phyloP scores from a whole-genome alignment of 179 eudicot species.

The Silene vulgaris region DNA sequence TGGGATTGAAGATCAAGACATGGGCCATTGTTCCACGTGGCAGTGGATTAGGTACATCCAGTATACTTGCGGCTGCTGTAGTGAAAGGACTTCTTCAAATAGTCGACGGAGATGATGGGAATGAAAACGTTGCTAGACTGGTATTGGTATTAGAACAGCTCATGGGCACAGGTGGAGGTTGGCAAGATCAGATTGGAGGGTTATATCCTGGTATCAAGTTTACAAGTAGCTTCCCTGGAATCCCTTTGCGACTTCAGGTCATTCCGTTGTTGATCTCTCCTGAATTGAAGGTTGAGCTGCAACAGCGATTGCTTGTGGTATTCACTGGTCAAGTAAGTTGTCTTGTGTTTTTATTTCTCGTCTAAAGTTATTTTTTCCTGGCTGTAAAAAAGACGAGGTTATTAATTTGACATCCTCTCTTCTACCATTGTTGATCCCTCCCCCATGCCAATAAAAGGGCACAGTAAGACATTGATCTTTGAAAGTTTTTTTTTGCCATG shows the following conservation, averaged over 20 bases:
- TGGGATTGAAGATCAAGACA: constrained; percentile 63
- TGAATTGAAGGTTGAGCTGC: constrained; percentile 52
- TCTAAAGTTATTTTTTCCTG: too few species aligned
- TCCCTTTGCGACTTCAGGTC: constrained; percentile 89
- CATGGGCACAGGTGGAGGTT: constrained; percentile 99
- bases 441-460: neutral
- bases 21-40: constrained; percentile 99
- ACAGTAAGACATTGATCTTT: neutral
- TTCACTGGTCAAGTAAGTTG: constrained; percentile 91
- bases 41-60: constrained; percentile 96
- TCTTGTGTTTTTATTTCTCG: neutral
- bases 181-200: constrained; percentile 99
- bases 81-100: constrained; percentile 89
- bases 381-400: neutral
- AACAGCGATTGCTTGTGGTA: constrained; percentile 75
- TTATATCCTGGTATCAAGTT: constrained; percentile 86
- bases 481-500: neutral
- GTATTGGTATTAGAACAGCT: constrained; percentile 93
- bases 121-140: constrained; percentile 85
- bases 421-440: neutral
- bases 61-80: constrained; percentile 98
- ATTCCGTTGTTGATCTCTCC: constrained; percentile 71
- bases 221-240: constrained; percentile 86
- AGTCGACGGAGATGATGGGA: constrained; percentile 59
- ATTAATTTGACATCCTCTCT: neutral